phyloP scores from a whole-genome alignment of 2,329 filamentous ascomycete species.

The Chaetomium globosum region DNA sequence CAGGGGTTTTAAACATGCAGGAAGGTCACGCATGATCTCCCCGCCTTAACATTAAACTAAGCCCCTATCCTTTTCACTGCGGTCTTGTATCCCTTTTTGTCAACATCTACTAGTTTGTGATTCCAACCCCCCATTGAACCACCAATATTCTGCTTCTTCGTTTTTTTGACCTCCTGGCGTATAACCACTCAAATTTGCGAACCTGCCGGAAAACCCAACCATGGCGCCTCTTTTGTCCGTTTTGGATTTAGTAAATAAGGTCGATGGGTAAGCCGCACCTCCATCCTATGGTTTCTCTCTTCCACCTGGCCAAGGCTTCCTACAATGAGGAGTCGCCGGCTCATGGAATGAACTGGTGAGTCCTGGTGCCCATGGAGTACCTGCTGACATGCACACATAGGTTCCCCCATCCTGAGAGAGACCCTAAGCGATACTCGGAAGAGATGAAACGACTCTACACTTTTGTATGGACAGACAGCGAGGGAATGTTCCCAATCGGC shows the following conservation, averaged over 20 bases:
- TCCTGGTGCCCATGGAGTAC: not conserved
- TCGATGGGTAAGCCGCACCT: slow-evolving; percentile 54
- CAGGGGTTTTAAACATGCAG: not conserved
- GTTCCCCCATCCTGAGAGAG: slow-evolving; percentile 73
- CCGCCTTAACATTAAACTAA: too few species aligned
- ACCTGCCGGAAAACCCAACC: not conserved
- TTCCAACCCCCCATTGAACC: not conserved
- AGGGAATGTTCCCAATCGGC: slow-evolving; percentile 67
- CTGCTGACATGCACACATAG: slow-evolving; percentile 47
- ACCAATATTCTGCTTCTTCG: not conserved
- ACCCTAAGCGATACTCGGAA: slow-evolving; percentile 58
- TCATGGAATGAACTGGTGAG: not conserved
- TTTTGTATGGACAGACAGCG: slow-evolving; percentile 62
- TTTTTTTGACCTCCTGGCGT: not conserved
- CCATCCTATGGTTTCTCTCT: not conserved
- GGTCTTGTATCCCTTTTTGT: not conserved
- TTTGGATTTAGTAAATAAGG: slow-evolving; percentile 57
- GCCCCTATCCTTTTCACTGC: not conserved
- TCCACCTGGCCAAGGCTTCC: not conserved
- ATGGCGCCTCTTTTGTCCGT: slow-evolving; percentile 42
- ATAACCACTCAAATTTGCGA: not conserved
- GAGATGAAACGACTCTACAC: slow-evolving; percentile 65
- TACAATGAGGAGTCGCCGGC: too few species aligned
- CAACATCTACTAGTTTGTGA: not conserved
- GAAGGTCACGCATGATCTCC: not conserved